Conservation (phyloP, 768 basidiomycete genomes). For the Tricholoma flavovirens region DNA sequence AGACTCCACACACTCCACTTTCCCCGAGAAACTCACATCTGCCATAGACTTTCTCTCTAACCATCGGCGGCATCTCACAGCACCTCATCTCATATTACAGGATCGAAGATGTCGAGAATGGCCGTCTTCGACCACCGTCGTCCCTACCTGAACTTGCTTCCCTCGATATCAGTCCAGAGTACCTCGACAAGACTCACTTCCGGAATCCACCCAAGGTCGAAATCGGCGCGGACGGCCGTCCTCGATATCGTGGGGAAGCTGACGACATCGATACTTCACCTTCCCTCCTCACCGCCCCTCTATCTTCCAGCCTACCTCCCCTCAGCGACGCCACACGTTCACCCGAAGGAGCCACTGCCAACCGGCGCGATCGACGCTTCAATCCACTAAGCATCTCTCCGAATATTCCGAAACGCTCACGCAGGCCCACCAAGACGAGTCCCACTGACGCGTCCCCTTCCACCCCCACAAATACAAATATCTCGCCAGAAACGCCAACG, state of each 20-base stretch:
- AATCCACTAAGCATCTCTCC: conserved; percentile 11
- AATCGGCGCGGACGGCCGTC: conserved; percentile 74
- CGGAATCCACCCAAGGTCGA: conserved; percentile 88
- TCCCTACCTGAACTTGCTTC: conserved; percentile 82
- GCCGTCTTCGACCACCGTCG: conserved; percentile 83
- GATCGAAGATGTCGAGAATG: conserved; percentile 84
- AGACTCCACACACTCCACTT: not conserved
- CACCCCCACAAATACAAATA: not conserved
- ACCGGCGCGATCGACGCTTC: conserved; percentile 12
- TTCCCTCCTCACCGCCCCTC: conserved; percentile 32
- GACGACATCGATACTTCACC: conserved; percentile 57
- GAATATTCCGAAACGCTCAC: conserved; percentile 8
- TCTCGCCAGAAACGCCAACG: not conserved
- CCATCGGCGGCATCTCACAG: conserved; percentile 78
- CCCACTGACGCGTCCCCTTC: conserved; percentile 1
- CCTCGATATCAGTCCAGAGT: conserved; percentile 81
- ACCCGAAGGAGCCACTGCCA: conserved; percentile 22
- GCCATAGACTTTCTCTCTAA: conserved; percentile 82
- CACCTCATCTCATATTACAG: conserved; percentile 96
- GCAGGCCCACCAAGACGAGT: conserved; percentile 11
- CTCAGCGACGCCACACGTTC: conserved; percentile 38
- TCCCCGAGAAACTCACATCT: not conserved
- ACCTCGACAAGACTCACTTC: conserved; percentile 88
- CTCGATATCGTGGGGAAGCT: conserved; percentile 78
- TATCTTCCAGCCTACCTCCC: conserved; percentile 44